phyloP scores from a whole-genome alignment of 202 grass and related monocot genomes.

The Schoenoplectus tabernaemontani region DNA sequence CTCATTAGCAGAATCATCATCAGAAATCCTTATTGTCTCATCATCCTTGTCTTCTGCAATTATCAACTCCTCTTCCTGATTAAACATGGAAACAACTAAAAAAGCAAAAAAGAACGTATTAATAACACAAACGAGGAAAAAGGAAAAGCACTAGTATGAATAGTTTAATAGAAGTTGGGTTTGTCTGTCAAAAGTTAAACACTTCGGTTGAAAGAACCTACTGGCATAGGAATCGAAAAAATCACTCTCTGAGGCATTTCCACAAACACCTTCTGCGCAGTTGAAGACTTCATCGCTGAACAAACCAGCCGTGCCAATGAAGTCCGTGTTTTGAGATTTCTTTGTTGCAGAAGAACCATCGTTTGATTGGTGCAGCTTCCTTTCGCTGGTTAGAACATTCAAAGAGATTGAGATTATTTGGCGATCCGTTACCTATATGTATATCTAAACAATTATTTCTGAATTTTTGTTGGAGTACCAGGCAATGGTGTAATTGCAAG shows the following conservation, averaged over 20 bases:
- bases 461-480: not conserved
- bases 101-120: not conserved
- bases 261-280: conserved; percentile 2
- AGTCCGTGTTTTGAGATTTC: not conserved
- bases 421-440: not conserved
- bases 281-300: not conserved
- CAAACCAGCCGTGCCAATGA: not conserved
- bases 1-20: not conserved
- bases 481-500: not conserved
- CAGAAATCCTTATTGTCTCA: not conserved
- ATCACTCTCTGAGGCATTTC: not conserved
- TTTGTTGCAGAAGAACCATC: not conserved
- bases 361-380: not conserved
- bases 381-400: not conserved
- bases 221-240: not conserved
- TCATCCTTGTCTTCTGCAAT: not conserved
- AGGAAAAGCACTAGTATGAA: not conserved
- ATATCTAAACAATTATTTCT: not conserved
- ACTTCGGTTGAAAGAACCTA: not conserved
- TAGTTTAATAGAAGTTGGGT: not conserved
- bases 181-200: not conserved
- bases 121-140: not conserved
- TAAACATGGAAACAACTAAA: not conserved
- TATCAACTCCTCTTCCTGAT: conserved; percentile 6
- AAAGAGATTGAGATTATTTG: not conserved